Base-by-base conservation (phyloP, 371 early-diverging fungal species). In the Ecytonucleospora hepatopenaei region DNA sequence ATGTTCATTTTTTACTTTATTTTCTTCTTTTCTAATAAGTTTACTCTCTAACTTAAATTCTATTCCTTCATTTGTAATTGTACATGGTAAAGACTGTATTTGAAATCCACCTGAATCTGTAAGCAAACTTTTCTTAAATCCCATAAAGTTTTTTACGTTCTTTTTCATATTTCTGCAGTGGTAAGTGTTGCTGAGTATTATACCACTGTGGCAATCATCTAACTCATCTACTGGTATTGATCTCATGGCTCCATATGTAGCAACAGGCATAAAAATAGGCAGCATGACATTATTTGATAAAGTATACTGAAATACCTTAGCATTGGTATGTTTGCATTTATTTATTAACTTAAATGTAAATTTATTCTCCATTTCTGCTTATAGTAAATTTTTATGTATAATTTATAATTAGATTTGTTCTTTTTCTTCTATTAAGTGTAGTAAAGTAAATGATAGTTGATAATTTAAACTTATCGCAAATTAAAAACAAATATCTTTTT, bases 261-360 rank as follows among this genome's bases (percentile, higher is more conserved):
- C 92, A 8, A 93, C 94, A 2, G 94, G 92, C 94, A 93, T 93
- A 71, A 91, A 93, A 67, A 87, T 86, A 28, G 94, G 94, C 33
- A 88, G 86, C 60, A 86, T 84, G 15, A 88, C 88, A 2, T 84
- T 86, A 28, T 83, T 85, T 80, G 89, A 90, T 61, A 91, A 77
- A n/a, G 82, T 83, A 73, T 90, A 77, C 24, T 83, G 68, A 8
- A 88, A 86, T 0, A 87, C 87, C 59, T 90, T 78, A 0, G 90
- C 93, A 78, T 89, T 90, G 53, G 90, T 90, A 12, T 85, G 87
- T n/a, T 86, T 86, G 75, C 93, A 92, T 56, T 59, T 69, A 3
- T 67, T 59, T 33, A 61, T 40, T n/a, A 73, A 48, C 57, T 68
- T 65, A 32, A 59, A 73, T n/a, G 19, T 65, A 60, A 31, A 40